Evolutionary conservation across 371 early-diverging fungal species (phyloP).

Genomic region (Encephalitozoon cuniculi): DNA sequence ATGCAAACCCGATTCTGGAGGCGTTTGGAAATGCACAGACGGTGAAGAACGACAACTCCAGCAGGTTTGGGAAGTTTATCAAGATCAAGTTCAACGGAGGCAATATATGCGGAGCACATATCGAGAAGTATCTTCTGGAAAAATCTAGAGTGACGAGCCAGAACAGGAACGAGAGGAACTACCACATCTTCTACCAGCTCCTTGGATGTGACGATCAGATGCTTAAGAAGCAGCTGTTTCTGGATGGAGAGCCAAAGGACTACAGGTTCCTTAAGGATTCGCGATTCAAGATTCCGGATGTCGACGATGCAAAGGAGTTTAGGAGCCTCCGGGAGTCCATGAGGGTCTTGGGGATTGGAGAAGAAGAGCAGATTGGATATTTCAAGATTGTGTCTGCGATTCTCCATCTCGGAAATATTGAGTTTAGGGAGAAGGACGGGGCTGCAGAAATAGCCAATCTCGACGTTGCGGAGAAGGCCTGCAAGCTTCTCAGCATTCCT

Average conservation of each 20-base stretch:
- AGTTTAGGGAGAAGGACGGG: constrained; percentile 68
- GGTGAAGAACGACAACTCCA: constrained; percentile 94
- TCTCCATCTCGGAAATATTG: constrained; percentile 87
- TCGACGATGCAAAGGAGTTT: constrained; percentile 80
- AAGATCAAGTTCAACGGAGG: constrained; percentile 84
- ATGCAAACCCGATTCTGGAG: constrained; percentile 93
- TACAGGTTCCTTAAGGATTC: constrained; percentile 73
- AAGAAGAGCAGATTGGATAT: constrained; percentile 69
- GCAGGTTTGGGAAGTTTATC: constrained; percentile 97
- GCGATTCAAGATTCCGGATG: constrained; percentile 74
- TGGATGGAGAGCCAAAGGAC: constrained; percentile 60
- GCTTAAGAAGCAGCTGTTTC: neutral
- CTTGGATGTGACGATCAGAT: constrained; percentile 68
- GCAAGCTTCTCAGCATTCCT: constrained; percentile 83
- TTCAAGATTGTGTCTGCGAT: constrained; percentile 79
- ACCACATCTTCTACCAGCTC: constrained; percentile 94
- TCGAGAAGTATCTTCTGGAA: constrained; percentile 93
- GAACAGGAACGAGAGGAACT: constrained; percentile 79
- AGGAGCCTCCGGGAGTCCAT: constrained; percentile 68
- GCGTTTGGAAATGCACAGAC: constrained; percentile 99
- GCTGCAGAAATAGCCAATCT: constrained; percentile 75
- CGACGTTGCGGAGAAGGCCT: constrained; percentile 71
- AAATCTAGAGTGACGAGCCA: constrained; percentile 81
- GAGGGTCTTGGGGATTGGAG: constrained; percentile 70
- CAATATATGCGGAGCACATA: constrained; percentile 80